A percentile compares a stretch with the other conserved stretches of the same genome.
phyloP scores from a whole-genome alignment of 1,284 basidiomycete genomes.

The Pascua guehoae region DNA sequence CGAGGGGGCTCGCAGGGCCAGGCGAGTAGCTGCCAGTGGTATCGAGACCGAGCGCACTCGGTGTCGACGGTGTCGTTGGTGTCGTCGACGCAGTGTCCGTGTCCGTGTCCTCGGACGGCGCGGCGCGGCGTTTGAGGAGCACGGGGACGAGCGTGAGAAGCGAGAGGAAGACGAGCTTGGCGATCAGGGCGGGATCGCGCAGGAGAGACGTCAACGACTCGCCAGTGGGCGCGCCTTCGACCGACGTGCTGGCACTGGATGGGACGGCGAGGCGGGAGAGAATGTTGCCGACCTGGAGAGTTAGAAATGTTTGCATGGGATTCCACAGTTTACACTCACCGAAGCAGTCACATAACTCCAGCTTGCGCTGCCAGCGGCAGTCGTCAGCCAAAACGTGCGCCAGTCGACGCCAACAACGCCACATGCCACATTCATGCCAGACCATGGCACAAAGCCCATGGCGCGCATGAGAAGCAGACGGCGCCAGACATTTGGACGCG shows the following conservation, averaged over 20 bases:
- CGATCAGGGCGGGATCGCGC: conserved; percentile 48
- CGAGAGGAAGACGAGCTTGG: conserved; percentile 48
- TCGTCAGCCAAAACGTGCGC: conserved; percentile 70
- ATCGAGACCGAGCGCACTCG: conserved; percentile 12
- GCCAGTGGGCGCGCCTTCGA: conserved; percentile 22
- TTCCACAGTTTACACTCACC: too few relatives aligned
- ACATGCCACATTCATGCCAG: conserved; percentile 88
- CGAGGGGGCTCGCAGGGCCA: conserved; percentile 32
- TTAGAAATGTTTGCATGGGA: too few relatives aligned
- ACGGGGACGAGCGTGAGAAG: conserved; percentile 47
- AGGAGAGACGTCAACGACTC: conserved; percentile 47
- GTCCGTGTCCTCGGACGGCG: background rate
- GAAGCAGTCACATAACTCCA: conserved; percentile 56
- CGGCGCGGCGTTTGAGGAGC: conserved; percentile 42
- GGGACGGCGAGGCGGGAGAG: conserved; percentile 44
- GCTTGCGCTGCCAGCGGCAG: conserved; percentile 78
- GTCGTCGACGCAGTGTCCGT: conserved; percentile 6
- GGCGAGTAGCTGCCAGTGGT: conserved; percentile 9
- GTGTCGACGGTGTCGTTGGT: conserved; percentile 8
- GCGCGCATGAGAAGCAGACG: conserved; percentile 77
- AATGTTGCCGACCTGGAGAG: conserved; percentile 38
- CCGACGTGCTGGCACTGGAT: conserved; percentile 7
- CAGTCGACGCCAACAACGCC: conserved; percentile 84
- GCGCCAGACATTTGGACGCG: conserved; percentile 63
- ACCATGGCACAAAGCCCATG: conserved; percentile 87